Base-by-base conservation (phyloP, 306 rosid genomes). In the Alnus glutinosa region DNA sequence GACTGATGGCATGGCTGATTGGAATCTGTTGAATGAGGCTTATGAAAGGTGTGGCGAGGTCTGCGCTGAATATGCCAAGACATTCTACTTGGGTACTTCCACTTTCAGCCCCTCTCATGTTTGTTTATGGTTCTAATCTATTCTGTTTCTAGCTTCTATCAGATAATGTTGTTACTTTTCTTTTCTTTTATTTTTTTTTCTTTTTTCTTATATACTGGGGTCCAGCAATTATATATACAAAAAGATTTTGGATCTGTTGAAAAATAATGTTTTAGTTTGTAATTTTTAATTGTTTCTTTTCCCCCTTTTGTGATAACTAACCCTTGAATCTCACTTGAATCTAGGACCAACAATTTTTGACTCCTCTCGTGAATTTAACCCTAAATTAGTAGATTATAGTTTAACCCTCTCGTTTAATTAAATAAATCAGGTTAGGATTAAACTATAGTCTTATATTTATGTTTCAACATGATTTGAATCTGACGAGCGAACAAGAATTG, bases 51-150 rank as follows among this genome's bases (percentile, higher is more conserved):
- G 98, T 84, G 97, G 95, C 67, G 92, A 92, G 79, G 97, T 94
- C 23, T 94, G 98, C 75, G 94, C 98, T 78, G 98, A 94, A 75
- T 94, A 94, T 86, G 98, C 98, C 55, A 94, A 94, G 77, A 94
- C 98, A 4, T 94, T 94, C 83, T 92, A 92, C 81, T 82, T 94
- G 50, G 98, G 98, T 95, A 84, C 55, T 36, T 57, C 50, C 50
- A 54, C 77, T 19, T 5, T 42, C 36, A 18, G 12, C 61, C 58
- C 19, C 71, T 55, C 62, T 14, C 7, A 23, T 11, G 19, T 6
- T 55, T 36, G 52, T 64, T 46, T 64, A 58, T 71, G 78, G 59
- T 36, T 67, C 51, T 67, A 8, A 36, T 15, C 48, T 36, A 14
- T 36, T 64, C 48, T 15, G 19, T 64, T 36, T 64, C 10, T 64